These are phyloP conservation scores for Tricholoma terreum DNA, from an alignment of 768 basidiomycete species.

Conservation along the genomic window DNA sequence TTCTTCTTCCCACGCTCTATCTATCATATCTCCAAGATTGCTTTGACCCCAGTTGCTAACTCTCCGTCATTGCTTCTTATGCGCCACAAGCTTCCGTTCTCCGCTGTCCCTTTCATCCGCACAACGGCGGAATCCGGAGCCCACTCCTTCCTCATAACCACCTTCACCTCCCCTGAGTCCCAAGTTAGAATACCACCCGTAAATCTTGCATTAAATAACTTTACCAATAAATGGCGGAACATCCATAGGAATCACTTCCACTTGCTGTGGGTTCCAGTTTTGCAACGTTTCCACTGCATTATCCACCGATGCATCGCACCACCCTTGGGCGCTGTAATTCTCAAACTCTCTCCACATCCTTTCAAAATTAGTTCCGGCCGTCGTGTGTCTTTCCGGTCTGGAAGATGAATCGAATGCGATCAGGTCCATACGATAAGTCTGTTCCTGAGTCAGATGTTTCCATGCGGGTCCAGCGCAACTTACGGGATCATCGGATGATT, in stretches of 20 bases:
- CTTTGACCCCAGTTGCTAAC: constrained; percentile 44
- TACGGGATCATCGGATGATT: background rate
- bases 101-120: constrained; percentile 61
- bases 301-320: constrained; percentile 61
- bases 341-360: constrained; percentile 53
- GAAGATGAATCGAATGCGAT: constrained; percentile 76
- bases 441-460: background rate
- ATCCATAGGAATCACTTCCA: constrained; percentile 54
- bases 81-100: constrained; percentile 72
- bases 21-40: constrained; percentile 29
- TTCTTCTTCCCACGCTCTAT: constrained; percentile 6
- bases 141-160: constrained; percentile 37
- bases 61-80: constrained; percentile 50
- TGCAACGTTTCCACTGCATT: constrained; percentile 53
- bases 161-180: constrained; percentile 61
- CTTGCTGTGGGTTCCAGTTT: constrained; percentile 34
- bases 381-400: constrained; percentile 28
- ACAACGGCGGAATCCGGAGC: constrained; percentile 35
- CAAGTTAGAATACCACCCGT: too few relatives aligned
- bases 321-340: constrained; percentile 53
- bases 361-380: constrained; percentile 44
- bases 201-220: constrained; percentile 8
- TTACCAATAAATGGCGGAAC: constrained; percentile 60
- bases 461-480: background rate
- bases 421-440: constrained; percentile 49